Conservation (phyloP, 805 yeast genomes). For the Candida ulmi region DNA sequence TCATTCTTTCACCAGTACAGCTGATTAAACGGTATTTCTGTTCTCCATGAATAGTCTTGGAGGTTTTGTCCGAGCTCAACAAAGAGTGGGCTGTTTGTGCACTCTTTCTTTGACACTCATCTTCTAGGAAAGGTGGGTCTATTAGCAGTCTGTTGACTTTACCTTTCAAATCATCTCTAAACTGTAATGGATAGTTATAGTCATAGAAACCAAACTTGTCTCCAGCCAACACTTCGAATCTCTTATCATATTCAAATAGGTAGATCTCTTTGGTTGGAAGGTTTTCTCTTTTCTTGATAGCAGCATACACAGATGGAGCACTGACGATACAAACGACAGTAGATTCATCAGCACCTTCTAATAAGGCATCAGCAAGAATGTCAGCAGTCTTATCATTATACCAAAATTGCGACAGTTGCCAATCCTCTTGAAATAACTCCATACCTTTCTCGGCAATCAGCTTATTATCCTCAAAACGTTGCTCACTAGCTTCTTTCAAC, state of each 20-base stretch:
- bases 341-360: slow-evolving; percentile 69
- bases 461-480: slow-evolving; percentile 24
- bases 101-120: slow-evolving; percentile 72
- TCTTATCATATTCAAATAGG: slow-evolving; percentile 70
- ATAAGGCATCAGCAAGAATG: slow-evolving; percentile 58
- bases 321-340: slow-evolving; percentile 74
- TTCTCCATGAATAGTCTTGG: slow-evolving; percentile 35
- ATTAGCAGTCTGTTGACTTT: slow-evolving; percentile 68
- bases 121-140: slow-evolving; percentile 86
- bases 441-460: slow-evolving; percentile 41
- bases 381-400: slow-evolving; percentile 72
- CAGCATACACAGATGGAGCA: slow-evolving; percentile 92
- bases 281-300: slow-evolving; percentile 51
- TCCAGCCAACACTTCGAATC: slow-evolving; percentile 74
- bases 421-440: slow-evolving; percentile 79
- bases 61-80: slow-evolving; percentile 33
- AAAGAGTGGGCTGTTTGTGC: slow-evolving; percentile 59
- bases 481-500: slow-evolving; percentile 65
- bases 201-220: slow-evolving; percentile 70
- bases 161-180: slow-evolving; percentile 51
- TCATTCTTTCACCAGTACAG: slow-evolving; percentile 90
- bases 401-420: slow-evolving; percentile 93
- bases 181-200: slow-evolving; percentile 59
- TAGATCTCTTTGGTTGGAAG: slow-evolving; percentile 68
- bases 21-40: slow-evolving; percentile 50